A percentile compares a stretch with the other conserved stretches of the same genome.
These are phyloP conservation scores for Aspergillus piperis DNA, from an alignment of 2,329 filamentous ascomycete genomes.

Conservation along the genomic window DNA sequence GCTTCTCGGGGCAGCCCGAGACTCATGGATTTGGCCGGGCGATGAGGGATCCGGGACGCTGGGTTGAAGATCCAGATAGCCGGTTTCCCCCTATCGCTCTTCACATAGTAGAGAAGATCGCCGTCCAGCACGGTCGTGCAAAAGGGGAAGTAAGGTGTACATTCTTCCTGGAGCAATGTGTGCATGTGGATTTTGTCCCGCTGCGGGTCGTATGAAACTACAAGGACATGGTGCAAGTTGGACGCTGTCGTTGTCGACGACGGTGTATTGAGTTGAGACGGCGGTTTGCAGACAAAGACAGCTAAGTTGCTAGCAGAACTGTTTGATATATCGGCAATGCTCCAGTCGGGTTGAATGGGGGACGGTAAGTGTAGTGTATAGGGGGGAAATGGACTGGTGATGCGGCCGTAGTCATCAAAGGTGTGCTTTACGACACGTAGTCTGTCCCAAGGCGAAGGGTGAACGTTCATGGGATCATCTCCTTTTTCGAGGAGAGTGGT, in stretches of 20 bases:
- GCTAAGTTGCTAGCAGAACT: slow-evolving; percentile 13
- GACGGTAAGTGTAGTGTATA: slow-evolving; percentile 11
- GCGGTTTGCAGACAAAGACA: slow-evolving; percentile 7
- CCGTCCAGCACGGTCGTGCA: slow-evolving; percentile 15
- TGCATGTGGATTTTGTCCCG: slow-evolving; percentile 18
- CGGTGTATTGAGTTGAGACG: neutral
- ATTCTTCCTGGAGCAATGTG: slow-evolving; percentile 6
- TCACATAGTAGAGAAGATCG: slow-evolving; percentile 23
- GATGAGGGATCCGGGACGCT: slow-evolving; percentile 10
- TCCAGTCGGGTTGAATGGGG: neutral
- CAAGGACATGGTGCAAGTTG: slow-evolving; percentile 2
- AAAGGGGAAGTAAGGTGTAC: slow-evolving; percentile 3
- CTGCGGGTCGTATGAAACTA: slow-evolving; percentile 14
- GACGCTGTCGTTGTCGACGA: neutral
- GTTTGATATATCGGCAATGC: slow-evolving; percentile 2
- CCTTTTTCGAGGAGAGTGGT: slow-evolving; percentile 16
- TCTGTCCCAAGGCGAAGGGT: neutral
- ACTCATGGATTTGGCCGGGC: slow-evolving; percentile 15
- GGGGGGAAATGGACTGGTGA: neutral
- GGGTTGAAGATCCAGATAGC: slow-evolving; percentile 23
- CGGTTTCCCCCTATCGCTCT: slow-evolving; percentile 19
- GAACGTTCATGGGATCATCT: neutral
- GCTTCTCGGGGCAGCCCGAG: slow-evolving; percentile 15
- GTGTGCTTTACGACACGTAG: slow-evolving; percentile 19
- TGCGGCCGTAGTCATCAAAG: slow-evolving; percentile 2